Conservation (phyloP, 2,329 filamentous ascomycete species). For the Aspergillus sp. region DNA sequence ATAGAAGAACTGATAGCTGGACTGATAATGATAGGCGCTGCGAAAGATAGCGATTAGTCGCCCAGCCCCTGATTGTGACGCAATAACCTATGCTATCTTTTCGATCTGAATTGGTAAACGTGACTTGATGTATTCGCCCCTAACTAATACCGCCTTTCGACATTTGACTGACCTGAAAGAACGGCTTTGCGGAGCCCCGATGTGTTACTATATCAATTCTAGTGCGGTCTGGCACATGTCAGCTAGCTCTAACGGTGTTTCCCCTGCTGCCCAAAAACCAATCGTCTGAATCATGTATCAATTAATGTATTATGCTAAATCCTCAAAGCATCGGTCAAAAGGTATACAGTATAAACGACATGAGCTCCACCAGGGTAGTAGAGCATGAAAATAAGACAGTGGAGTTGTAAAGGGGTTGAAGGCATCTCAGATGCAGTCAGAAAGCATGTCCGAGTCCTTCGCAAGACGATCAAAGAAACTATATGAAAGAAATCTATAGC, state of each 20-base stretch:
- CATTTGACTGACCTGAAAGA: not conserved
- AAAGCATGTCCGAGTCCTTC: slow-evolving; percentile 9
- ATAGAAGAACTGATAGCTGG: not conserved
- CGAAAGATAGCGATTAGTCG: not conserved
- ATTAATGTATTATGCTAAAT: slow-evolving; percentile 32
- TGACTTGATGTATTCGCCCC: too few relatives aligned
- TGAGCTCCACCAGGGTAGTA: slow-evolving; percentile 23
- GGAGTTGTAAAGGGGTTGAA: slow-evolving; percentile 3
- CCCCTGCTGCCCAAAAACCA: not conserved
- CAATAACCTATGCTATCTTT: not conserved
- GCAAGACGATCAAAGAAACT: slow-evolving; percentile 17
- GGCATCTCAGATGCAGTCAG: slow-evolving; percentile 17
- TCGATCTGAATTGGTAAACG: too few relatives aligned
- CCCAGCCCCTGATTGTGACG: not conserved
- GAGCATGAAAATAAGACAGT: slow-evolving; percentile 19
- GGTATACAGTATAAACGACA: slow-evolving; percentile 36
- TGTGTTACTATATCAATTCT: too few relatives aligned
- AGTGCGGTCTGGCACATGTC: too few relatives aligned
- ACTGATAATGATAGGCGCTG: not conserved
- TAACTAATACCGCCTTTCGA: not conserved
- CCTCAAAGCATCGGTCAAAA: slow-evolving; percentile 20
- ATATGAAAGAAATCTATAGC: slow-evolving; percentile 32
- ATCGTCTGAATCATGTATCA: slow-evolving; percentile 6
- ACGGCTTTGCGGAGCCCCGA: too few relatives aligned
- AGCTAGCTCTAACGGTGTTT: too few relatives aligned